phyloP scores from a whole-genome alignment of 805 yeast species.

The Suhomyces pyralidae region DNA sequence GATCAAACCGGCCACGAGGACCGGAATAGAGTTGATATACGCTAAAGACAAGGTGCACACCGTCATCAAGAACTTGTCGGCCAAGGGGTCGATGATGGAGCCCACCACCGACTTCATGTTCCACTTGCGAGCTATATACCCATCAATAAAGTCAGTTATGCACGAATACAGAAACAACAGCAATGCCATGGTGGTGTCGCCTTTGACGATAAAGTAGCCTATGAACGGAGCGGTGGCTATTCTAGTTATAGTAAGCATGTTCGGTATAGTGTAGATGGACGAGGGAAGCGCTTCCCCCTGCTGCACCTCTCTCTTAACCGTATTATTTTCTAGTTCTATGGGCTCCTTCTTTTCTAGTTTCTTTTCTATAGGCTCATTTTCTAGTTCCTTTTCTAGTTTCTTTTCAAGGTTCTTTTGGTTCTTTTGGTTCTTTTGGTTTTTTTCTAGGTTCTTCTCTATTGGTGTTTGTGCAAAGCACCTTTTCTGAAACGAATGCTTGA shows the following conservation, averaged over 20 bases:
- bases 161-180: conserved; percentile 80
- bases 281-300: too few species aligned
- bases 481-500: background rate
- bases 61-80: conserved; percentile 89
- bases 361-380: too few species aligned
- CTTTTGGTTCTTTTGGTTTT: too few species aligned
- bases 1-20: conserved; percentile 58
- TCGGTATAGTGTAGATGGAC: conserved; percentile 66
- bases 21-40: conserved; percentile 65
- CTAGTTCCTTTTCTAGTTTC: too few species aligned
- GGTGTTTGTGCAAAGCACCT: background rate
- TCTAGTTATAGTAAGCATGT: conserved; percentile 76
- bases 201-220: conserved; percentile 71
- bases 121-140: conserved; percentile 80
- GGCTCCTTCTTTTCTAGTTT: too few species aligned
- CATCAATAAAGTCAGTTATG: conserved; percentile 88
- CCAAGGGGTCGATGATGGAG: conserved; percentile 89
- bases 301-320: too few species aligned
- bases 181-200: conserved; percentile 62
- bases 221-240: conserved; percentile 80
- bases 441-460: too few species aligned
- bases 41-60: conserved; percentile 78
- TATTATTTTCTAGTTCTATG: too few species aligned
- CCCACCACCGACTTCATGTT: conserved; percentile 81
- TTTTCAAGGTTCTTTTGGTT: too few species aligned